phyloP scores from a whole-genome alignment of 2,329 filamentous ascomycete species.

The Penicillium vulpinum region DNA sequence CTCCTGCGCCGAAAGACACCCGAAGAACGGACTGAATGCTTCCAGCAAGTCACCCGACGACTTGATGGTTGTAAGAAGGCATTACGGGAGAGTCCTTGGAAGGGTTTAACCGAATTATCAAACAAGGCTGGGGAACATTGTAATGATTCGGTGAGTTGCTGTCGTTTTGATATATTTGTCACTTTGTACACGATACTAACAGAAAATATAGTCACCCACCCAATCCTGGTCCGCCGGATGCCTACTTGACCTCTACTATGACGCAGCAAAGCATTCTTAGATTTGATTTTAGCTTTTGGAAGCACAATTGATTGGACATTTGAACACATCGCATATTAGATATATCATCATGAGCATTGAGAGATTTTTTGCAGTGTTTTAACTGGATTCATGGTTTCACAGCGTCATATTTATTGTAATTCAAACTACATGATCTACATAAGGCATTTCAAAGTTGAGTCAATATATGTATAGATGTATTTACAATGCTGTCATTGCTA shows the following conservation, averaged over 20 bases:
- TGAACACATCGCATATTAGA: background rate
- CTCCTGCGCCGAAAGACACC: conserved; percentile 66
- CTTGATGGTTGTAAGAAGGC: conserved; percentile 81
- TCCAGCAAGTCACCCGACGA: conserved; percentile 88
- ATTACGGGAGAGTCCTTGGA: conserved; percentile 79
- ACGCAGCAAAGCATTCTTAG: conserved; percentile 60
- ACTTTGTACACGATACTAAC: conserved; percentile 11
- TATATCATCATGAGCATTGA: conserved; percentile 1
- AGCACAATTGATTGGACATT: background rate
- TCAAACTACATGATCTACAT: background rate
- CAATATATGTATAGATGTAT: background rate
- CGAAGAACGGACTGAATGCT: conserved; percentile 77
- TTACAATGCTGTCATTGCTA: background rate
- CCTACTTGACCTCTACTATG: conserved; percentile 93
- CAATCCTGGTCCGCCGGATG: conserved; percentile 96
- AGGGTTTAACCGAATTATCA: conserved; percentile 87
- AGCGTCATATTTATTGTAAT: background rate
- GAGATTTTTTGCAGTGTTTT: background rate
- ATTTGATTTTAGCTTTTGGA: background rate
- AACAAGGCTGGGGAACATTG: conserved; percentile 85
- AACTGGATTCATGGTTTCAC: background rate
- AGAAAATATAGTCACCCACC: conserved; percentile 69
- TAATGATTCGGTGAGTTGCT: conserved; percentile 72
- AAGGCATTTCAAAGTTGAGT: background rate
- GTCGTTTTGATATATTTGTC: background rate